Evolutionary conservation across 331 rosid genomes (phyloP), one percentile per base, ranked within the genome.

Genomic region (Stylosanthes scabra): DNA sequence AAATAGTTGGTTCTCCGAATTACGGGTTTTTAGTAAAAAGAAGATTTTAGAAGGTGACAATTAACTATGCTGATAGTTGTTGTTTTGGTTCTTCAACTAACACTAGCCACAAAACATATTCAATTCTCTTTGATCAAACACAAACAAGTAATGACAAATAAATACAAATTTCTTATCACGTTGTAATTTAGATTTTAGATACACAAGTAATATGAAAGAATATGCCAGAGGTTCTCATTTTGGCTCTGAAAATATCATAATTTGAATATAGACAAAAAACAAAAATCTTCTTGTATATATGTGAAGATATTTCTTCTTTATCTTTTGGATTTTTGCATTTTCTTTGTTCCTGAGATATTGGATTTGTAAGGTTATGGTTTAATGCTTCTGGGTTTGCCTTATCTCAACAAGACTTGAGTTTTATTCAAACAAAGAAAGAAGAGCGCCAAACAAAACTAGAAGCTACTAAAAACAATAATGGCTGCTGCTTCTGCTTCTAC

Each of bases 311-410:
- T 74, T 77, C 41, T 39, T 37, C 14, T 3, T 41, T 45, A 28
- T 27, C 1, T 47, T 37, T 20, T n/a, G 0, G 47, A 70, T 81
- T 74, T 75, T 51, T 31, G 37, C 29, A 27, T 14, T 0, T 41
- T 49, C n/a, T n/a, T n/a, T 3, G 63, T 70, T 68, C 61, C 70
- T 49, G 62, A 60, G 72, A 82, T 72, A 77, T 70, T 15, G 58
- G 58, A 74, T 45, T 81, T 85, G 86, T 83, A 81, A 71, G 91
- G 88, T 86, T 66, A 75, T 52, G 71, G 78, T 81, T 89, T 71
- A 59, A 81, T 70, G 76, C 59, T 11, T 11, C 51, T 56, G 52
- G 11, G 28, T 51, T 78, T 29, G 60, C 84, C 97, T 91, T 87
- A 91, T 91, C 97, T 86, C 65, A 55, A 31, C 67, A 29, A 41